Conservation (phyloP, 495 filamentous ascomycete species). For the Amniculicola lignicola region DNA sequence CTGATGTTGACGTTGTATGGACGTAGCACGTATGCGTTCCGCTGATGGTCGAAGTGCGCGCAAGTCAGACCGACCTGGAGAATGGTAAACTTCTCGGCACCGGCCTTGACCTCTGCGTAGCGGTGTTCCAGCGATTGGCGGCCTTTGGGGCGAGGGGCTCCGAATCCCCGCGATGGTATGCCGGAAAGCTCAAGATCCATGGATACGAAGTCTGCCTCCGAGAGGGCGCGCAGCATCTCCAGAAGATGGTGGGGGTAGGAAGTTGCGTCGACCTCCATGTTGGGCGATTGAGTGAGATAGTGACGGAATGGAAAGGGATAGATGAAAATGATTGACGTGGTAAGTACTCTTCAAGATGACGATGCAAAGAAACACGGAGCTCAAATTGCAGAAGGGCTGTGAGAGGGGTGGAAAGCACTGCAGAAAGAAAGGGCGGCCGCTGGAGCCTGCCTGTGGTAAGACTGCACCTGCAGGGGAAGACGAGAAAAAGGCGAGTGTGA, state of each 20-base stretch:
- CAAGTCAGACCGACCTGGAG: constrained; percentile 75
- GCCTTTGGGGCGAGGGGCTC: constrained; percentile 7
- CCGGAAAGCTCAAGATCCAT: constrained; percentile 79
- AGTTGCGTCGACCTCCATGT: constrained; percentile 62
- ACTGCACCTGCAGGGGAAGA: too few relatives aligned
- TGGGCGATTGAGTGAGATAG: constrained; percentile 6
- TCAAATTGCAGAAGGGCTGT: too few relatives aligned
- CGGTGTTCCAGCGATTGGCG: constrained; percentile 55
- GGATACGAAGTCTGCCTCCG: constrained; percentile 62
- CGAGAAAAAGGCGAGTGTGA: too few relatives aligned
- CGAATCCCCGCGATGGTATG: constrained; percentile 45
- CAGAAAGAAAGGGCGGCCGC: too few relatives aligned
- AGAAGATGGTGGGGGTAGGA: constrained; percentile 58
- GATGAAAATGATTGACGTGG: too few relatives aligned
- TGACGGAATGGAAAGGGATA: neutral
- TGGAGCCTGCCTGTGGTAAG: too few relatives aligned
- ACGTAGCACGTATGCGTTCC: constrained; percentile 56
- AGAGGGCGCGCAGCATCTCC: constrained; percentile 57
- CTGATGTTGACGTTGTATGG: constrained; percentile 70
- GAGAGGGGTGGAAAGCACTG: too few relatives aligned
- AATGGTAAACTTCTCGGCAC: constrained; percentile 68
- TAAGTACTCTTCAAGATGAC: too few relatives aligned
- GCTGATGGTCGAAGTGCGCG: constrained; percentile 52
- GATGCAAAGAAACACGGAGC: too few relatives aligned
- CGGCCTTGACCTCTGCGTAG: constrained; percentile 62